A percentile compares a stretch with the other conserved stretches of the same genome.
phyloP scores from a whole-genome alignment of 1,139 yeast genomes.

The Yamadazyma dendronema region DNA sequence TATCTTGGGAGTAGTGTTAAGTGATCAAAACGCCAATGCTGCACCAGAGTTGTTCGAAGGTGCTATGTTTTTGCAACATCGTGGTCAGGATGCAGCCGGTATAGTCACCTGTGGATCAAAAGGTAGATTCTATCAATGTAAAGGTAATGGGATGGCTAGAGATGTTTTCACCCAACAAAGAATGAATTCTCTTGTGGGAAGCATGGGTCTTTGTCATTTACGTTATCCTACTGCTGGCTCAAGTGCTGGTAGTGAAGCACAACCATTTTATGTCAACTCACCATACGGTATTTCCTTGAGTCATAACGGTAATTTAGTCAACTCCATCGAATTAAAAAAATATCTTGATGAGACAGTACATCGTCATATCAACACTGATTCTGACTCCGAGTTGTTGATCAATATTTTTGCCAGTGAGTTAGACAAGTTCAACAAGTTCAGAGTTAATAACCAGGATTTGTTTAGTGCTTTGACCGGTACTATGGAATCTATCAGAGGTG shows the following conservation, averaged over 20 bases:
- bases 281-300: constrained; percentile 91
- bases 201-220: constrained; percentile 93
- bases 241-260: constrained; percentile 94
- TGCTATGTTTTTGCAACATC: constrained; percentile 88
- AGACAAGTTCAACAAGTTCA: constrained; percentile 86
- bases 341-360: constrained; percentile 92
- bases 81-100: constrained; percentile 99
- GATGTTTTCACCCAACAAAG: constrained; percentile 90
- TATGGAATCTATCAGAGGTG: constrained; percentile 80
- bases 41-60: constrained; percentile 93
- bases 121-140: constrained; percentile 94
- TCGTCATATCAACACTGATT: constrained; percentile 95
- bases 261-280: constrained; percentile 95
- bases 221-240: constrained; percentile 99
- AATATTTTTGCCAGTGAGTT: constrained; percentile 90
- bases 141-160: constrained; percentile 98
- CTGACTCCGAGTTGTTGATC: constrained; percentile 86
- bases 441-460: constrained; percentile 89
- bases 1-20: constrained; percentile 80
- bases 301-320: constrained; percentile 94
- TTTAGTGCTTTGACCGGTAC: constrained; percentile 85
- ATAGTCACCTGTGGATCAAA: constrained; percentile 93
- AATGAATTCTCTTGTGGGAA: constrained; percentile 79
- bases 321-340: constrained; percentile 70
- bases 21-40: constrained; percentile 70